Evolutionary conservation across 768 basidiomycete species (phyloP), one percentile per base, ranked within the genome.

Genomic region (Rhizopogon sp.): DNA sequence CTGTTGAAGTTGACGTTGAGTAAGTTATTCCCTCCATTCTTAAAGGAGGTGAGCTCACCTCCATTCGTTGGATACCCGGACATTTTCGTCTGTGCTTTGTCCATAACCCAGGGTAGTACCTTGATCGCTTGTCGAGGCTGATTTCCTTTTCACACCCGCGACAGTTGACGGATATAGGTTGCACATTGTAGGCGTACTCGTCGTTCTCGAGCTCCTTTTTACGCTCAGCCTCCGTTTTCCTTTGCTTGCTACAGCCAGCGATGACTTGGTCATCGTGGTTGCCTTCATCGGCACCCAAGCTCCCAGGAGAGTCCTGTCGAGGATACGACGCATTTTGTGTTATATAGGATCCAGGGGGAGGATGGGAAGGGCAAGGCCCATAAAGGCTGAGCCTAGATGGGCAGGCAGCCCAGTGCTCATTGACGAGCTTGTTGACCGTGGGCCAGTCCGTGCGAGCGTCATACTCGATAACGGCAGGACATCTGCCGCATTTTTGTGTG

Each of bases 61-160:
- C 60, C 2, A 63, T 52, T 39, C 56, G 60, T 43, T 58, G 56
- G 40, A 69, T 56, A 28, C 49, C 17, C 25, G 57, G 60, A 39
- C 72, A 72, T 54, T 71, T 71, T 2, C 54, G 28, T 41, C 53
- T 63, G 52, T 72, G 71, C 55, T 72, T 72, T 49, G 47, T 39
- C 71, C 71, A 72, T 7, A 72, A 40, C 6, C 71, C 71, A 14
- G 71, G 69, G 41, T 72, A 73, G 58, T 73, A 73, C 25, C 56
- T 50, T 3, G 65, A 70, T 42, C 71, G 53, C 52, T 68, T 70
- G 44, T 72, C 72, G 13, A 72, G 65, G 43, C 69, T 70, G 40
- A 72, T 73, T 16, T 54, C 58, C 54, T 47, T 71, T 33, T 49
- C 10, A 33, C 72, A 72, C 31, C 64, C 72, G 9, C 37, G 43